Evolutionary conservation across 2,329 filamentous ascomycete genomes (phyloP).

Genomic region (Penicillium sumatraense): DNA sequence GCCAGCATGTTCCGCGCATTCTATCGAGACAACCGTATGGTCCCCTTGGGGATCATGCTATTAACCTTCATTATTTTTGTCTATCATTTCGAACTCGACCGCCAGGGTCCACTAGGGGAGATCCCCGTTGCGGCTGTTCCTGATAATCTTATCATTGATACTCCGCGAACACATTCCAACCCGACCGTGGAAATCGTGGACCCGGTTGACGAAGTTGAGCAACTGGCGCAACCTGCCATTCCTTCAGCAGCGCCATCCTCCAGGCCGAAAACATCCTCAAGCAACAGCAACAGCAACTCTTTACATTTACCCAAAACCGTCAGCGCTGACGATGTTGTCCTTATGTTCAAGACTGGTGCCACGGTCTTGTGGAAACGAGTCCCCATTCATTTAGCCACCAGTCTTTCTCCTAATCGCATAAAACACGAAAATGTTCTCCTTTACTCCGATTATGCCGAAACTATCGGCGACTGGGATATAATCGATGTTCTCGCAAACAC

Average conservation of each 20-base stretch:
- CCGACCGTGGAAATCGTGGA: constrained; percentile 2
- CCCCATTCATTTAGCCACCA: constrained; percentile 33
- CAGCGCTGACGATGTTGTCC: constrained; percentile 12
- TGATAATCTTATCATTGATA: constrained; percentile 7
- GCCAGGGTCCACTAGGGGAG: constrained; percentile 15
- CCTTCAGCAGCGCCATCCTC: constrained; percentile 13
- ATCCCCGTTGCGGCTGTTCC: constrained; percentile 6
- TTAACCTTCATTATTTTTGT: constrained; percentile 26
- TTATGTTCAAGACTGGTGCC: constrained; percentile 32
- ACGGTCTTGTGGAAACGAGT: constrained; percentile 32
- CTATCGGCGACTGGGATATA: constrained; percentile 25
- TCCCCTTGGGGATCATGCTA: constrained; percentile 30
- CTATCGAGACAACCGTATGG: constrained; percentile 30
- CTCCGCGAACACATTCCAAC: constrained; percentile 7
- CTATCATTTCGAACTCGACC: constrained; percentile 30
- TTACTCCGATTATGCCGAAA: constrained; percentile 31
- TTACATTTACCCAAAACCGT: constrained; percentile 5
- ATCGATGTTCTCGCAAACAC: constrained; percentile 31
- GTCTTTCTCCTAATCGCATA: constrained; percentile 28
- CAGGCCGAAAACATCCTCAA: not conserved
- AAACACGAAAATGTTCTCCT: constrained; percentile 25
- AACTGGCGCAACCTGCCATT: constrained; percentile 5
- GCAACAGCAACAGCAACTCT: constrained; percentile 1
- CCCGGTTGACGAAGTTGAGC: not conserved
- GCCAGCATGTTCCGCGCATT: constrained; percentile 13